These are phyloP conservation scores for Orbilia ellipsospora DNA, from an alignment of 2,329 filamentous ascomycete genomes.

Conservation along the genomic window DNA sequence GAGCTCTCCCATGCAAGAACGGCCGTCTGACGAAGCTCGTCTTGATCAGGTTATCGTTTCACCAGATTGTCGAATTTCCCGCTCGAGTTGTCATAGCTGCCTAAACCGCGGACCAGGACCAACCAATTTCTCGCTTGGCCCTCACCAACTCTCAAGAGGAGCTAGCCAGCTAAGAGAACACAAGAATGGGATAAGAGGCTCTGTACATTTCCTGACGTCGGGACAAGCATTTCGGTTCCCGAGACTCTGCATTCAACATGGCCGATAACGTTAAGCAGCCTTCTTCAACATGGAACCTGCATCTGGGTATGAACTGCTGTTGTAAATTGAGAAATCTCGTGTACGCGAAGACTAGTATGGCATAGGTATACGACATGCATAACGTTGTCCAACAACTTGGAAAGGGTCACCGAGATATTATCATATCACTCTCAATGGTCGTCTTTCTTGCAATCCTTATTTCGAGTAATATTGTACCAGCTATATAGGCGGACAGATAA, in stretches of 20 bases:
- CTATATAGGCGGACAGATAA: no score
- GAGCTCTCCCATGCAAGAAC: conserved; percentile 2
- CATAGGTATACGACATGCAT: no score
- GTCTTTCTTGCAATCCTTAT: no score
- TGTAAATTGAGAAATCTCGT: not conserved
- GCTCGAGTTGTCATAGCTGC: conserved; percentile 40
- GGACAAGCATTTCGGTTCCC: not conserved
- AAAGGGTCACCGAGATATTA: no score
- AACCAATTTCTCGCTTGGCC: conserved; percentile 19
- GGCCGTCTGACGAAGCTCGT: conserved; percentile 8
- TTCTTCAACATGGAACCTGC: not conserved
- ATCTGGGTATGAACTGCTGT: not conserved
- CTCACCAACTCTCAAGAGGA: not conserved
- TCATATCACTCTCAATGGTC: no score
- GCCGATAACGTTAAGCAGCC: conserved; percentile 38
- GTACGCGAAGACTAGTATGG: no score
- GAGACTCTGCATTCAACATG: not conserved
- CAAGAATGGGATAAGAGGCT: conserved; percentile 27
- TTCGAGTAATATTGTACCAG: not conserved
- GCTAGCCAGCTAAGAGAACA: conserved; percentile 9
- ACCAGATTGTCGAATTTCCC: conserved; percentile 30
- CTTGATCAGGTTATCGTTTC: conserved; percentile 9
- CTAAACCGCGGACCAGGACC: conserved; percentile 14
- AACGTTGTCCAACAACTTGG: no score
- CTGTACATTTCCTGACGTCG: not conserved